phyloP scores from a whole-genome alignment of 2,329 filamentous ascomycete genomes.

The Helminthosporium solani region DNA sequence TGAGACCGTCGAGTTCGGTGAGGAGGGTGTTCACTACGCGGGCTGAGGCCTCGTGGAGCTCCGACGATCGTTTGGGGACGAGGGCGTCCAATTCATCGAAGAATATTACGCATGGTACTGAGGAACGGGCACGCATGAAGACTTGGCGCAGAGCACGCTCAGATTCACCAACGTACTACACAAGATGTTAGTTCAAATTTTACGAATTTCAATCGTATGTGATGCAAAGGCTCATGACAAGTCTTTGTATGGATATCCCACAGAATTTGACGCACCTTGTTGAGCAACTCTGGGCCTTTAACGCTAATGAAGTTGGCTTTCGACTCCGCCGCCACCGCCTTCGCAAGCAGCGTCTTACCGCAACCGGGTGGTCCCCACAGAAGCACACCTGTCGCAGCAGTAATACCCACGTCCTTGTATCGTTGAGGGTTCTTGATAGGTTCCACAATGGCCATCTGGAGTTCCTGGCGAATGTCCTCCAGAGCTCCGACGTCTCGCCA shows the following conservation, averaged over 20 bases:
- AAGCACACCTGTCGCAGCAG: slow-evolving; percentile 79
- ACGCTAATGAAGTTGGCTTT: slow-evolving; percentile 98
- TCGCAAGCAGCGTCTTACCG: slow-evolving; percentile 93
- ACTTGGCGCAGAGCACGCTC: slow-evolving; percentile 91
- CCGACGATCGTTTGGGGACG: slow-evolving; percentile 77
- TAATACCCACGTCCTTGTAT: slow-evolving; percentile 76
- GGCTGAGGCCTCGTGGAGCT: slow-evolving; percentile 75
- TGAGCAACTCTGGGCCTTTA: slow-evolving; percentile 92
- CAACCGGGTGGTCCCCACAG: slow-evolving; percentile 97
- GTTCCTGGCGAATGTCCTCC: slow-evolving; percentile 72
- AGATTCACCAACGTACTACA: slow-evolving; percentile 83
- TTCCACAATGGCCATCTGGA: slow-evolving; percentile 82
- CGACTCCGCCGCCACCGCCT: slow-evolving; percentile 92
- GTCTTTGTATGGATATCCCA: background rate
- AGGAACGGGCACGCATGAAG: slow-evolving; percentile 82
- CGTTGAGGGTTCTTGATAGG: slow-evolving; percentile 81
- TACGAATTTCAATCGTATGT: too few species aligned
- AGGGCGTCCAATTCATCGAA: slow-evolving; percentile 97
- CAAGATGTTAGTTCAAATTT: slow-evolving; percentile 5
- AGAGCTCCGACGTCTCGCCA: slow-evolving; percentile 93
- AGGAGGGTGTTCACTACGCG: slow-evolving; percentile 94
- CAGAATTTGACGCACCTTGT: slow-evolving; percentile 59
- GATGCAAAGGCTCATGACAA: too few species aligned
- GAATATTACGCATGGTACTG: slow-evolving; percentile 91
- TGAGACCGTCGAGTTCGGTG: slow-evolving; percentile 87